A percentile compares a stretch with the other conserved stretches of the same genome.
Evolutionary conservation across 1,139 yeast genomes (phyloP).

Genomic region (Spathaspora sp.): DNA sequence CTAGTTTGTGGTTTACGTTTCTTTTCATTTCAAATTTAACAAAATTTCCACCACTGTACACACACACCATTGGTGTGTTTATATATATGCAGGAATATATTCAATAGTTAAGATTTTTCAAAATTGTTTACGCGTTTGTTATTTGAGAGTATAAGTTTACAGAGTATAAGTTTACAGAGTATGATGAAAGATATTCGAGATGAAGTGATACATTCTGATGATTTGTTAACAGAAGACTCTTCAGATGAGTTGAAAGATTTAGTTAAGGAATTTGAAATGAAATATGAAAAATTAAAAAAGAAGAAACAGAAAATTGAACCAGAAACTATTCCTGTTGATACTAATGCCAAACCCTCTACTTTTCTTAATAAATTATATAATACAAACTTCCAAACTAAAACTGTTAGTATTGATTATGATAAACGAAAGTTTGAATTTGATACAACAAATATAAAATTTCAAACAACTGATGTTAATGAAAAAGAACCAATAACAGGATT

Average conservation of each 20-base stretch:
- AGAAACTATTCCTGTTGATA: background rate
- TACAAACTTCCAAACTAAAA: constrained; percentile 7
- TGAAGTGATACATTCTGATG: constrained; percentile 19
- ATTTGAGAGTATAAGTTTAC: background rate
- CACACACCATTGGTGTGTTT: background rate
- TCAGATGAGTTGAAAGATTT: constrained; percentile 29
- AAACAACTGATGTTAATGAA: constrained; percentile 17
- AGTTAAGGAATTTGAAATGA: constrained; percentile 29
- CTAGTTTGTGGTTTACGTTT: no score
- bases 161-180: constrained; percentile 2
- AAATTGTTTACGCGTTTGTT: no score
- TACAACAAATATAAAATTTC: constrained; percentile 8
- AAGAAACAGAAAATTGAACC: constrained; percentile 16
- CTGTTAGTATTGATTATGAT: constrained; percentile 18
- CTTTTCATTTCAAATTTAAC: background rate
- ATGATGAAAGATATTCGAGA: constrained; percentile 23
- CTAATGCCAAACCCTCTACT: constrained; percentile 7
- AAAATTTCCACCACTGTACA: no score
- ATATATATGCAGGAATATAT: background rate
- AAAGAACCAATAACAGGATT: constrained; percentile 19
- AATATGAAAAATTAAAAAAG: constrained; percentile 17
- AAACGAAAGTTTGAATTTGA: constrained; percentile 24
- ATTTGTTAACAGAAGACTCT: constrained; percentile 27
- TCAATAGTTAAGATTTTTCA: no score
- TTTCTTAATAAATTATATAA: constrained; percentile 18